These are phyloP conservation scores for Yamadazyma olivae DNA, from an alignment of 805 yeast species.

Conservation along the genomic window DNA sequence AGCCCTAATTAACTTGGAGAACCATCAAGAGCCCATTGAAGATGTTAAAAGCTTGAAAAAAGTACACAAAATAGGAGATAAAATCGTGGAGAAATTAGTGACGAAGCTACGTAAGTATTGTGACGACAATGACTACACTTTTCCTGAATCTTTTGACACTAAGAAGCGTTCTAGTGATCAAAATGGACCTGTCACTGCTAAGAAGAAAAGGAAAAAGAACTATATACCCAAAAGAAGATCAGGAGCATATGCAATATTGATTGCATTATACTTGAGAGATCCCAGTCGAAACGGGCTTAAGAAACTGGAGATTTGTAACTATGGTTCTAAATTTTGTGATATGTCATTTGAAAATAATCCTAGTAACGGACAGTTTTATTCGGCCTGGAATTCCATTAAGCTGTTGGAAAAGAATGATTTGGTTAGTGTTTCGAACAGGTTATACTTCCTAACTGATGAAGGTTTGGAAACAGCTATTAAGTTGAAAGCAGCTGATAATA, in stretches of 20 bases:
- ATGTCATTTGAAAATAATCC: conserved; percentile 59
- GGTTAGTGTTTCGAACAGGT: conserved; percentile 49
- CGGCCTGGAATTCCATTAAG: conserved; percentile 75
- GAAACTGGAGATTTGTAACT: conserved; percentile 53
- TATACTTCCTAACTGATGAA: conserved; percentile 63
- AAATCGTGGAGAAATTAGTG: conserved; percentile 52
- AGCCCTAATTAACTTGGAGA: conserved; percentile 7
- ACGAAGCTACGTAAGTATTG: conserved; percentile 53
- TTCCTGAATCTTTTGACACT: conserved; percentile 38
- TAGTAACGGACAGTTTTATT: conserved; percentile 57
- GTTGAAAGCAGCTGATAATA: conserved; percentile 47
- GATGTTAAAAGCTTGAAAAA: conserved; percentile 57
- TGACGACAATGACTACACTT: conserved; percentile 41
- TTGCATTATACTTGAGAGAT: conserved; percentile 55
- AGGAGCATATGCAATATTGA: conserved; percentile 80
- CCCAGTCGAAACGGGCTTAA: conserved; percentile 53
- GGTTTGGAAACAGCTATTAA: conserved; percentile 63
- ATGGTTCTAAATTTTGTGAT: conserved; percentile 56
- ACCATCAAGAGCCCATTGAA: conserved; percentile 41
- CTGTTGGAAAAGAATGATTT: conserved; percentile 59
- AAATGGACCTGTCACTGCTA: neutral
- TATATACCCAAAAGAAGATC: conserved; percentile 75
- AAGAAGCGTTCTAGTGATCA: conserved; percentile 1
- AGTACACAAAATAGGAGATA: conserved; percentile 71
- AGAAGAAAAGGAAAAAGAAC: conserved; percentile 20